phyloP scores from a whole-genome alignment of 2,329 filamentous ascomycete genomes.

The Neophaeococcomyces aloes region DNA sequence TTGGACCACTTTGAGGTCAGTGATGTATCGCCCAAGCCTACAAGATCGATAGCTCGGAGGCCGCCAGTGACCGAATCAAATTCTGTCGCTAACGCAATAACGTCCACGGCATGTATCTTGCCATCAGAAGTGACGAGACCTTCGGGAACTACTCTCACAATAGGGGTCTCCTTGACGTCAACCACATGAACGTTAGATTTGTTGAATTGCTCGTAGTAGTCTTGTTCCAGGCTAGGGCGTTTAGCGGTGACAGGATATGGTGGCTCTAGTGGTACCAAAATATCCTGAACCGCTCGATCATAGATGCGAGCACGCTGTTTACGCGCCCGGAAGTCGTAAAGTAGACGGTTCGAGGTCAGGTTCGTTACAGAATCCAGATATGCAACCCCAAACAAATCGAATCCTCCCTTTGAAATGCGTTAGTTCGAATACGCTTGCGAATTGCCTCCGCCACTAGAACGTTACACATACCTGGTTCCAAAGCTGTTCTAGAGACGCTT shows the following conservation, averaged over 20 bases:
- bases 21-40: constrained; percentile 24
- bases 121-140: constrained; percentile 35
- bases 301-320: constrained; percentile 43
- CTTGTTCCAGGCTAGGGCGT: constrained; percentile 39
- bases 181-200: constrained; percentile 39
- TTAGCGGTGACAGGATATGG: constrained; percentile 48
- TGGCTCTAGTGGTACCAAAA: constrained; percentile 44
- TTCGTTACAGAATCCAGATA: constrained; percentile 40
- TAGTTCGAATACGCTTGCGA: too few species aligned
- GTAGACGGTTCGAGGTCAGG: constrained; percentile 42
- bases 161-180: constrained; percentile 34
- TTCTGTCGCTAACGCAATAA: constrained; percentile 35
- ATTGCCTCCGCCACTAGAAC: too few species aligned
- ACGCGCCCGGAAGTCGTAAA: constrained; percentile 47
- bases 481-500: constrained; percentile 39
- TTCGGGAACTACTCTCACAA: constrained; percentile 30
- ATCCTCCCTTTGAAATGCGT: constrained; percentile 45
- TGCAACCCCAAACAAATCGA: constrained; percentile 46
- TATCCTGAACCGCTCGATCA: constrained; percentile 40
- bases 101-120: constrained; percentile 30
- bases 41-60: constrained; percentile 33
- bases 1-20: constrained; percentile 14
- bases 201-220: constrained; percentile 43
- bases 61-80: constrained; percentile 36
- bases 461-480: too few species aligned